Evolutionary conservation across 257 asterid species (phyloP).

Genomic region (Schizonepeta tenuifolia): DNA sequence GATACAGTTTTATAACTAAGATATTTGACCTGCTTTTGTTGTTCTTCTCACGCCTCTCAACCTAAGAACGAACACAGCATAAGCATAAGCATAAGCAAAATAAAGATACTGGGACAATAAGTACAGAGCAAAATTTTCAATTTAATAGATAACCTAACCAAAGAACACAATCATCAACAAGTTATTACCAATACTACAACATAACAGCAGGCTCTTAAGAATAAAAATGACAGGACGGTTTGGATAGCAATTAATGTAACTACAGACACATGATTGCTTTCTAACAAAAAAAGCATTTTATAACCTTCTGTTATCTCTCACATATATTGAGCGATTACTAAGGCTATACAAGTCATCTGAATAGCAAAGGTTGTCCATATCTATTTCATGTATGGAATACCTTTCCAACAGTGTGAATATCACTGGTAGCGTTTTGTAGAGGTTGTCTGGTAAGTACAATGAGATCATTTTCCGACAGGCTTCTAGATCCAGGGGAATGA

Average conservation of each 20-base stretch:
- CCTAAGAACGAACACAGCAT: constrained; percentile 53
- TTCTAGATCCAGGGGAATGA: constrained; percentile 56
- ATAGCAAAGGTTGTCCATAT: constrained; percentile 23
- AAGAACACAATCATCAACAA: constrained; percentile 17
- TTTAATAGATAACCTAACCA: constrained; percentile 9
- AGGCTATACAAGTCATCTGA: constrained; percentile 31
- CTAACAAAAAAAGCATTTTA: not conserved
- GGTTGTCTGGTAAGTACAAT: constrained; percentile 82
- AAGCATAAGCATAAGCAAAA: constrained; percentile 33
- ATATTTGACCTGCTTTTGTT: constrained; percentile 68
- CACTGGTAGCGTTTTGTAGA: constrained; percentile 51
- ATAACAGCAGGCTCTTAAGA: constrained; percentile 29
- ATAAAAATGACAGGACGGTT: constrained; percentile 6
- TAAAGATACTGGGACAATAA: constrained; percentile 25
- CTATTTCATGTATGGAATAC: constrained; percentile 42
- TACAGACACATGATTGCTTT: constrained; percentile 2
- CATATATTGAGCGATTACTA: constrained; percentile 20
- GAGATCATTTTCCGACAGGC: constrained; percentile 84
- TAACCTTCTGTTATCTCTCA: constrained; percentile 14
- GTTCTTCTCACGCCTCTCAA: constrained; percentile 91
- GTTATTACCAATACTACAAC: not conserved
- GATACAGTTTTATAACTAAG: constrained; percentile 72
- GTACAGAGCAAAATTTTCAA: constrained; percentile 25
- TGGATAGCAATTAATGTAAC: constrained; percentile 3
- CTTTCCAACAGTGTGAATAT: constrained; percentile 90